phyloP scores from a whole-genome alignment of 768 basidiomycete species.

The Podaxis mareebaensis region DNA sequence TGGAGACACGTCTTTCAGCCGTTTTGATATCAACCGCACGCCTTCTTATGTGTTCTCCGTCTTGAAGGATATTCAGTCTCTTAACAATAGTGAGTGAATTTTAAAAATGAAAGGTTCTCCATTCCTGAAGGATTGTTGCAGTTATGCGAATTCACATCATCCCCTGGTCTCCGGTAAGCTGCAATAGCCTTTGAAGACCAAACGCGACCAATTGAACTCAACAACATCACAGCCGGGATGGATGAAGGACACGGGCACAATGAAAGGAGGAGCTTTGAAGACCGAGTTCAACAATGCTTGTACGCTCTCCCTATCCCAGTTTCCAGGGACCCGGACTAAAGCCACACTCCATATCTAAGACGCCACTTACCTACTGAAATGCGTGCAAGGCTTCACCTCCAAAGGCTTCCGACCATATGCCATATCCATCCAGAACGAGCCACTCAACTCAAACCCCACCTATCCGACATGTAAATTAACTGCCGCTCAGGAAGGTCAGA shows the following conservation, averaged over 20 bases:
- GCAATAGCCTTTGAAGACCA: background rate
- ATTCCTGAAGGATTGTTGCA: constrained; percentile 9
- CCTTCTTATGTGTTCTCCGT: constrained; percentile 63
- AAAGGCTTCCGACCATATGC: constrained; percentile 62
- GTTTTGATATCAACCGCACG: constrained; percentile 53
- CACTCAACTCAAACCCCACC: constrained; percentile 51
- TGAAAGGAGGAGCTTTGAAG: constrained; percentile 64
- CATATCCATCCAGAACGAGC: constrained; percentile 58
- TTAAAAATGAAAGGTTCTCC: background rate
- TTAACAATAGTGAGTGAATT: constrained; percentile 44
- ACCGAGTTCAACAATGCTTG: constrained; percentile 44
- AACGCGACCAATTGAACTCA: constrained; percentile 3
- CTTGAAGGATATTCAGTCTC: constrained; percentile 56
- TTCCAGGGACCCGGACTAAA: constrained; percentile 5
- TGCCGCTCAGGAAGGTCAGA: constrained; percentile 50
- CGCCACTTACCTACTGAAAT: constrained; percentile 67
- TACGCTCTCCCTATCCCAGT: constrained; percentile 27
- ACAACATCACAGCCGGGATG: constrained; percentile 57
- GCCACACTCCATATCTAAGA: constrained; percentile 36
- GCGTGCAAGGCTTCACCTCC: constrained; percentile 58
- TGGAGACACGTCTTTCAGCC: constrained; percentile 55
- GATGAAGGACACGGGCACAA: constrained; percentile 67
- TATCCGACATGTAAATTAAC: constrained; percentile 61
- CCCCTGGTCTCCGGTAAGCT: constrained; percentile 71
- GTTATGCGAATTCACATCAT: constrained; percentile 55